These are phyloP conservation scores for Cenchrus fungigraminus DNA, from an alignment of 176 grass and related monocot genomes.

Conservation along the genomic window DNA sequence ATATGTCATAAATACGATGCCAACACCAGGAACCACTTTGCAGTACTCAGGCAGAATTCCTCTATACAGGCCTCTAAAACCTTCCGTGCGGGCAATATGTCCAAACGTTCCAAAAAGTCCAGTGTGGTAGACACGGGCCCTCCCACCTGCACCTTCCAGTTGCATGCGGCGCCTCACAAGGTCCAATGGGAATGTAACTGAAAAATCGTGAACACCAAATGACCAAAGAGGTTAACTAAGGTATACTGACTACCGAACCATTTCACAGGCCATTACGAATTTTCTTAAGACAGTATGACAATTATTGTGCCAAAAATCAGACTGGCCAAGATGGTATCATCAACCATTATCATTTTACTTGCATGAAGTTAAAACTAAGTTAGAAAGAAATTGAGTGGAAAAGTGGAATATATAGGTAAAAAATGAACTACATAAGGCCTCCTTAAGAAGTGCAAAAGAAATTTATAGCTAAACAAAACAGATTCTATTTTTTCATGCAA, in stretches of 20 bases:
- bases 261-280: not conserved
- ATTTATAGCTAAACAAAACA: not conserved
- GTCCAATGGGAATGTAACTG: slow-evolving; percentile 93
- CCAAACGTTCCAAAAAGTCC: slow-evolving; percentile 79
- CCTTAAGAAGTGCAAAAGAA: not conserved
- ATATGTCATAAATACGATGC: slow-evolving; percentile 96
- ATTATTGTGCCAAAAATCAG: not conserved
- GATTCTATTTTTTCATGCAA: not conserved
- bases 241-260: not conserved
- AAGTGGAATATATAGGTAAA: not conserved
- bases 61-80: slow-evolving; percentile 89
- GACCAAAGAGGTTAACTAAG: slow-evolving; percentile 8
- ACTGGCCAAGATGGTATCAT: not conserved
- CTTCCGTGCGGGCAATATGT: slow-evolving; percentile 73
- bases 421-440: not conserved
- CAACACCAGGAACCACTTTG: slow-evolving; percentile 92
- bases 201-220: slow-evolving; percentile 26
- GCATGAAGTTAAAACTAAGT: slow-evolving; percentile 7
- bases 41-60: slow-evolving; percentile 96
- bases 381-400: not conserved
- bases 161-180: slow-evolving; percentile 91
- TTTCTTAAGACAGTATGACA: not conserved
- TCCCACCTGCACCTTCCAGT: slow-evolving; percentile 87
- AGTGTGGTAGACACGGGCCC: slow-evolving; percentile 72
- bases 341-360: not conserved